Conservation (phyloP, 179 eudicot genomes). For the Silene coronaria region DNA sequence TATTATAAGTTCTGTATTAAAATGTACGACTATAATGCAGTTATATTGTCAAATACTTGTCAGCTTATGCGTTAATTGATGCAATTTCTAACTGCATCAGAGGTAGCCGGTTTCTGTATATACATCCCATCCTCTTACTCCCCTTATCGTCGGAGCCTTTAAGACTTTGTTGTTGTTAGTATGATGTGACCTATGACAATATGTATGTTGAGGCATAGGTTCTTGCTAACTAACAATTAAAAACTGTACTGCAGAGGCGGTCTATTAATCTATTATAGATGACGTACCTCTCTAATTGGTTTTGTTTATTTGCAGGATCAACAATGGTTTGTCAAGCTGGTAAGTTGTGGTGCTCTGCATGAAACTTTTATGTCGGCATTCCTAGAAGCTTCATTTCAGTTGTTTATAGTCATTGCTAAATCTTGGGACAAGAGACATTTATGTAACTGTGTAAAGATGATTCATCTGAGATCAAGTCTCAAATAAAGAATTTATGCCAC, state of each 20-base stretch:
- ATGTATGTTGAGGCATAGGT: background rate
- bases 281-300: background rate
- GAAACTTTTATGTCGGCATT: conserved; percentile 8
- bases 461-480: background rate
- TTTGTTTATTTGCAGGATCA: conserved; percentile 24
- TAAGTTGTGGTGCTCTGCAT: conserved; percentile 13
- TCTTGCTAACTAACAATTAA: background rate
- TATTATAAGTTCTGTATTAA: too few relatives aligned
- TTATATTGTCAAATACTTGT: background rate
- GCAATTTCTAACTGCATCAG: background rate
- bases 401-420: background rate
- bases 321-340: conserved; percentile 21
- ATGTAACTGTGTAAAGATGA: background rate
- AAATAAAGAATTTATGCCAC: background rate
- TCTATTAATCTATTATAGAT: background rate
- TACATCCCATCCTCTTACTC: background rate
- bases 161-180: background rate
- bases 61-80: background rate
- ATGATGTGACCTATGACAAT: background rate
- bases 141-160: background rate
- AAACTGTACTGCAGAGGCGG: background rate
- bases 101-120: background rate
- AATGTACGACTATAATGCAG: background rate
- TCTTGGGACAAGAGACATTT: background rate
- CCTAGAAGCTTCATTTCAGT: background rate